These are phyloP conservation scores for Porpolomopsis calyptriformis DNA, from an alignment of 768 basidiomycete genomes.

Conservation along the genomic window DNA sequence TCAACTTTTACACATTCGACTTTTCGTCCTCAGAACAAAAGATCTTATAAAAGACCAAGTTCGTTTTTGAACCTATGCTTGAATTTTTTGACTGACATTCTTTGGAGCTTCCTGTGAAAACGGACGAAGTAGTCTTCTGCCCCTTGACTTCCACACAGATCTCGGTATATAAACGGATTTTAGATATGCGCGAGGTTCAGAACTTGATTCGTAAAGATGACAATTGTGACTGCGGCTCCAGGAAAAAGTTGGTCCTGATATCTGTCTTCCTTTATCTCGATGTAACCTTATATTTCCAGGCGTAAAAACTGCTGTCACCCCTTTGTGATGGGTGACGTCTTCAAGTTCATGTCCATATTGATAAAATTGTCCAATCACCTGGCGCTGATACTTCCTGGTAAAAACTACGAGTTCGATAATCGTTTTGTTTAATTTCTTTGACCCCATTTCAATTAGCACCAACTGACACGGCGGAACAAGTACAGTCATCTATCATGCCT, in stretches of 20 bases:
- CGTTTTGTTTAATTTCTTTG: too few relatives aligned
- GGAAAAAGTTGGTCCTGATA: slow-evolving; percentile 34
- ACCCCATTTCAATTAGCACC: slow-evolving; percentile 36
- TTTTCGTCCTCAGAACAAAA: slow-evolving; percentile 44
- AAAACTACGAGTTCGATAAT: too few relatives aligned
- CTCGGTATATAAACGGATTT: slow-evolving; percentile 58
- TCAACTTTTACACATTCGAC: slow-evolving; percentile 9
- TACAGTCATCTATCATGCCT: slow-evolving; percentile 14
- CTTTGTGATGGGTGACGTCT: slow-evolving; percentile 51
- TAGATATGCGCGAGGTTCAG: slow-evolving; percentile 55
- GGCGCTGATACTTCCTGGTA: slow-evolving; percentile 75
- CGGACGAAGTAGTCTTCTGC: slow-evolving; percentile 89
- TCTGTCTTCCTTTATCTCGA: neutral
- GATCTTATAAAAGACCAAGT: slow-evolving; percentile 65
- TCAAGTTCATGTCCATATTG: slow-evolving; percentile 71
- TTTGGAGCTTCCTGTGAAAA: slow-evolving; percentile 71
- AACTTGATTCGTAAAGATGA: slow-evolving; percentile 65
- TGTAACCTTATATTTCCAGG: slow-evolving; percentile 22
- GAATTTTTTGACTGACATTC: neutral
- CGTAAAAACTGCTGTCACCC: slow-evolving; percentile 33
- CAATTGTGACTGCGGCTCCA: slow-evolving; percentile 59
- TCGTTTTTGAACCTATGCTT: slow-evolving; percentile 2
- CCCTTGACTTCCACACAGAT: slow-evolving; percentile 46
- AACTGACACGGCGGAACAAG: slow-evolving; percentile 61
- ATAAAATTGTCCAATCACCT: slow-evolving; percentile 87